Evolutionary conservation across 345 rosid genomes (phyloP).

Genomic region (Gossypium anomalum): DNA sequence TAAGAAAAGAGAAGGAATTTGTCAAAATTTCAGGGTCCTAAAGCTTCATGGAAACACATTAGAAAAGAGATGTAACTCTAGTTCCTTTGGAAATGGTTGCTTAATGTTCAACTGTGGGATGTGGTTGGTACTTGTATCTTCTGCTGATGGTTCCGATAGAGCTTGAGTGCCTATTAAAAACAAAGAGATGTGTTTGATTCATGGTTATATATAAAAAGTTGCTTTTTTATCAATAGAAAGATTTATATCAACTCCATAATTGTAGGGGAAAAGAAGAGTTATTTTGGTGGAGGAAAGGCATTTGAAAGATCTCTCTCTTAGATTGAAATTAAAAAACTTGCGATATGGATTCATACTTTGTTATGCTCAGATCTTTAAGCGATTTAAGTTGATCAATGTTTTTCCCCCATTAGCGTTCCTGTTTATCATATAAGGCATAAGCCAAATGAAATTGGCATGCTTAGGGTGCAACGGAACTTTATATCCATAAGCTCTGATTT

Average conservation of each 20-base stretch:
- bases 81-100: too few relatives aligned
- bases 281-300: too few relatives aligned
- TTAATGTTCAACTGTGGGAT: too few relatives aligned
- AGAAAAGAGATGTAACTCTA: not conserved
- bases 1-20: constrained; percentile 4
- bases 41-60: not conserved
- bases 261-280: too few relatives aligned
- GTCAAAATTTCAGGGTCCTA: not conserved
- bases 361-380: not conserved
- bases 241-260: too few relatives aligned
- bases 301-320: too few relatives aligned
- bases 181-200: not conserved
- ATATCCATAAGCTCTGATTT: not conserved
- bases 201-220: not conserved
- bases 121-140: too few relatives aligned
- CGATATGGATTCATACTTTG: not conserved
- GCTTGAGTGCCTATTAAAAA: not conserved
- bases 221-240: too few relatives aligned
- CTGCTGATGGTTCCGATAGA: too few relatives aligned
- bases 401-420: too few relatives aligned
- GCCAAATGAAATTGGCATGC: not conserved
- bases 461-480: not conserved
- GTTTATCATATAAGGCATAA: not conserved
- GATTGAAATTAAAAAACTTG: too few relatives aligned
- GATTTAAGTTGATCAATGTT: too few relatives aligned